phyloP scores from a whole-genome alignment of 768 basidiomycete species.

The Tricholoma flavovirens region DNA sequence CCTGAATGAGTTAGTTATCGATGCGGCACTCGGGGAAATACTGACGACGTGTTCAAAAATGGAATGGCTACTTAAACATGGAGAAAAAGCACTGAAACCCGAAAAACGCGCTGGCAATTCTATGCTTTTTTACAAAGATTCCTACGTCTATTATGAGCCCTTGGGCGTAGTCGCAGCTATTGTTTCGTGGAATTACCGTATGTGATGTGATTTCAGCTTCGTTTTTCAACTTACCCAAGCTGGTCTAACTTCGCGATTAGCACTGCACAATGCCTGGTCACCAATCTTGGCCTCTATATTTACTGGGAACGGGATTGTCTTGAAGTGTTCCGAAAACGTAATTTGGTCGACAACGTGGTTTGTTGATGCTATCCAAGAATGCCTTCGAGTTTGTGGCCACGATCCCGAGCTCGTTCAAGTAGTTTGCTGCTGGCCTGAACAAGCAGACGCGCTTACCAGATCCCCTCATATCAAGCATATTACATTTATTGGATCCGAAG shows the following conservation, averaged over 20 bases:
- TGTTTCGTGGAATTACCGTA: conserved; percentile 95
- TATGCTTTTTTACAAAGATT: conserved; percentile 70
- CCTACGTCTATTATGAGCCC: conserved; percentile 82
- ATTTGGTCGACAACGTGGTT: conserved; percentile 89
- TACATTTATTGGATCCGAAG: conserved; percentile 86
- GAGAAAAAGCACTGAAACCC: conserved; percentile 70
- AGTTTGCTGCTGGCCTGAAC: conserved; percentile 84
- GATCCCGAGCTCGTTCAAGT: conserved; percentile 86
- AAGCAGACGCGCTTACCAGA: conserved; percentile 76
- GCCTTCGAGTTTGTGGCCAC: conserved; percentile 77
- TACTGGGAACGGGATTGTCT: conserved; percentile 81
- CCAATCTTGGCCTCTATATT: conserved; percentile 90
- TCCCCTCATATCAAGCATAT: conserved; percentile 85
- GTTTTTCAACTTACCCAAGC: conserved; percentile 2
- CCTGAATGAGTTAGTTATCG: conserved; percentile 56
- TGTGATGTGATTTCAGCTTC: conserved; percentile 7
- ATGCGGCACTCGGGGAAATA: conserved; percentile 92
- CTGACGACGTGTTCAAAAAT: conserved; percentile 92
- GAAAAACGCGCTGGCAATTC: conserved; percentile 64
- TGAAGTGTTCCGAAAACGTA: conserved; percentile 92
- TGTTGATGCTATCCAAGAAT: conserved; percentile 69
- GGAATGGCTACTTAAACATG: conserved; percentile 86
- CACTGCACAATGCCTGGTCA: conserved; percentile 90
- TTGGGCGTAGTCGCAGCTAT: conserved; percentile 89
- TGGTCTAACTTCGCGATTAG: conserved; percentile 29